Conservation (phyloP, 768 basidiomycete species). For the Kwoniella shandongensis region DNA sequence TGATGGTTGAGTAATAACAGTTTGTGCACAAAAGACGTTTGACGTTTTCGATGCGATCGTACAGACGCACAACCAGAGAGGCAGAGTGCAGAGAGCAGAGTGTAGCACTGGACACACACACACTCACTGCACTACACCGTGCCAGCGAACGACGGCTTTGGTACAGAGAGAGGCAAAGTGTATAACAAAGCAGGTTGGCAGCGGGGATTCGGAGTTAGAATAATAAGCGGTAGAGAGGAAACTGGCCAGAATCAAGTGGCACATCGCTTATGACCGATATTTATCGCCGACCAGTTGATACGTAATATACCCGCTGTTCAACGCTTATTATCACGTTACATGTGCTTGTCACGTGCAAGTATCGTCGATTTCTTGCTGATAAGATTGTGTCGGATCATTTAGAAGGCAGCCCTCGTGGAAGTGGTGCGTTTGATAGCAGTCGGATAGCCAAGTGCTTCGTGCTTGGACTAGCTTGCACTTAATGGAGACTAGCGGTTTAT, state of each 20-base stretch:
- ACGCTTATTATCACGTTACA: neutral
- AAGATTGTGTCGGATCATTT: too few relatives aligned
- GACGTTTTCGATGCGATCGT: neutral
- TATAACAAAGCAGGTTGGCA: too few relatives aligned
- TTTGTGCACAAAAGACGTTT: neutral
- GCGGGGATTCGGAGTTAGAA: neutral
- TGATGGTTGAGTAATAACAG: slow-evolving; percentile 11
- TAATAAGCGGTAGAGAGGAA: neutral
- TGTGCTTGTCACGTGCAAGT: neutral
- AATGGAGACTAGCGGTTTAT: too few relatives aligned
- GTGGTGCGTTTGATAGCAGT: too few relatives aligned
- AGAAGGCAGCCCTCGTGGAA: too few relatives aligned
- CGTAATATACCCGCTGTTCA: slow-evolving; percentile 4
- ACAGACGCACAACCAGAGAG: too few relatives aligned
- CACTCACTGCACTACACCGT: too few relatives aligned
- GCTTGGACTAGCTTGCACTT: too few relatives aligned
- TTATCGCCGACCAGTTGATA: slow-evolving; percentile 15
- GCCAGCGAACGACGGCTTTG: neutral
- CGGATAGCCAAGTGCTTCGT: too few relatives aligned
- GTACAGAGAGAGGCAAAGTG: neutral
- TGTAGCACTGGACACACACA: too few relatives aligned
- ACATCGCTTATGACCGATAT: slow-evolving; percentile 12
- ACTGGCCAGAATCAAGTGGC: neutral
- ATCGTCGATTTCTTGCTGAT: too few relatives aligned
- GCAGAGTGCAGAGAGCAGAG: too few relatives aligned